phyloP scores from a whole-genome alignment of 306 rosid species.

The Sechiopsis laciniata region DNA sequence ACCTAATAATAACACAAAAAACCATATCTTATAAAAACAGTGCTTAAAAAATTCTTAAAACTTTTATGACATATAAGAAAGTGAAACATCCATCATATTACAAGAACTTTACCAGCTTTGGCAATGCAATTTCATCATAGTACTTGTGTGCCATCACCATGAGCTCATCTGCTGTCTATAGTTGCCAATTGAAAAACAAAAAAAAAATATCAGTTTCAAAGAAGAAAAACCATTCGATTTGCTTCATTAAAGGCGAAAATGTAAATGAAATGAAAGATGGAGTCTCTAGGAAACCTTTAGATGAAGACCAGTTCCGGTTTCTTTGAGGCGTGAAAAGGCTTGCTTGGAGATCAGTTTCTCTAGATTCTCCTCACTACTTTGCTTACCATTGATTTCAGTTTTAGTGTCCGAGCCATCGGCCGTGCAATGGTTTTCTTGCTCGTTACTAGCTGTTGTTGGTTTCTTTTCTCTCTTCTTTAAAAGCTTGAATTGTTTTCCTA shows the following conservation, averaged over 20 bases:
- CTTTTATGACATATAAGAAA: not conserved
- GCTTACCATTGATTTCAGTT: conserved; percentile 36
- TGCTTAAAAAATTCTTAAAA: conserved; percentile 14
- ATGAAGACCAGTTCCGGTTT: conserved; percentile 80
- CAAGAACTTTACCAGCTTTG: conserved; percentile 69
- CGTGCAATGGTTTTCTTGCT: conserved; percentile 37
- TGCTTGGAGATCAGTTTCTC: conserved; percentile 58
- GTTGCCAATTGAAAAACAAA: conserved; percentile 34
- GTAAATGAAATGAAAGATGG: not conserved
- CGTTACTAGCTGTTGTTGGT: conserved; percentile 22
- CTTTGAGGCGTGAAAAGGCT: conserved; percentile 57
- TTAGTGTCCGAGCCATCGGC: conserved; percentile 19
- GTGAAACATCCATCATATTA: conserved; percentile 3
- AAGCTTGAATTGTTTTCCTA: conserved; percentile 75
- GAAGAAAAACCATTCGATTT: not conserved
- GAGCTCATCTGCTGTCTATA: conserved; percentile 82
- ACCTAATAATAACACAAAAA: conserved; percentile 41
- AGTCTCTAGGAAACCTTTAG: conserved; percentile 47
- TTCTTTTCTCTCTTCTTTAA: conserved; percentile 79
- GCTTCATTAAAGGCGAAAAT: not conserved
- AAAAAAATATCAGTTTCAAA: not conserved
- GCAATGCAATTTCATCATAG: conserved; percentile 81
- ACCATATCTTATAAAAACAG: conserved; percentile 1
- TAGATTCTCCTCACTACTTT: conserved; percentile 36
- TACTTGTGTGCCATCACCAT: conserved; percentile 59